A percentile compares a stretch with the other conserved stretches of the same genome.
These are phyloP conservation scores for Mortierella sp. DNA, from an alignment of 371 early-diverging fungal species.

Conservation along the genomic window DNA sequence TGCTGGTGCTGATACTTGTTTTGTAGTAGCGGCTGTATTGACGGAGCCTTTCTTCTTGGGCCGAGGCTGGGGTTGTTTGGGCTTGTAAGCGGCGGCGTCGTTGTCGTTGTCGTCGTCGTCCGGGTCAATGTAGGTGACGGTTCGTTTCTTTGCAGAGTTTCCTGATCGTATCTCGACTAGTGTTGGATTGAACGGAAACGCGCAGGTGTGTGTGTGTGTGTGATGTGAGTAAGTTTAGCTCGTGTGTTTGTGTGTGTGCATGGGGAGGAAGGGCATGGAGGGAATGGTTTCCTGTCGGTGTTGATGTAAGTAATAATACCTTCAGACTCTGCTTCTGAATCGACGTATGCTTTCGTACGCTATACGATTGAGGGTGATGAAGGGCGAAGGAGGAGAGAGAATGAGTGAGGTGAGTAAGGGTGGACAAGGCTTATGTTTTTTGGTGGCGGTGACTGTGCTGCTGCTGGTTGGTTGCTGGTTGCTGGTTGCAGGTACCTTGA, in stretches of 20 bases:
- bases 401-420: not conserved
- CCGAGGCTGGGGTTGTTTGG: conserved; percentile 21
- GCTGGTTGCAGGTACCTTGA: not conserved
- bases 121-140: not conserved
- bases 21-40: not conserved
- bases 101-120: conserved; percentile 8
- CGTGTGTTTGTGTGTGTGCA: not conserved
- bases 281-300: no score
- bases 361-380: not conserved
- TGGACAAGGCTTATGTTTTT: not conserved
- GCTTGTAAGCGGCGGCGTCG: conserved; percentile 9
- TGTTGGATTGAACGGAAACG: not conserved
- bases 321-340: conserved; percentile 10
- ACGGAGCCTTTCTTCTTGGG: conserved; percentile 25
- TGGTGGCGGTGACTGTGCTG: conserved; percentile 2
- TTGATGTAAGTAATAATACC: not conserved
- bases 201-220: not conserved
- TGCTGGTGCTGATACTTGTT: not conserved
- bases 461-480: not conserved
- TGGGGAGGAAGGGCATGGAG: not conserved
- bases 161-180: not conserved
- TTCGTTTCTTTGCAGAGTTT: not conserved
- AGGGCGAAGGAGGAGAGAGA: not conserved
- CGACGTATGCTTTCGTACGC: not conserved
- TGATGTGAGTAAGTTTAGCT: not conserved